phyloP scores from a whole-genome alignment of 495 filamentous ascomycete genomes.

The Neurospora terricola region DNA sequence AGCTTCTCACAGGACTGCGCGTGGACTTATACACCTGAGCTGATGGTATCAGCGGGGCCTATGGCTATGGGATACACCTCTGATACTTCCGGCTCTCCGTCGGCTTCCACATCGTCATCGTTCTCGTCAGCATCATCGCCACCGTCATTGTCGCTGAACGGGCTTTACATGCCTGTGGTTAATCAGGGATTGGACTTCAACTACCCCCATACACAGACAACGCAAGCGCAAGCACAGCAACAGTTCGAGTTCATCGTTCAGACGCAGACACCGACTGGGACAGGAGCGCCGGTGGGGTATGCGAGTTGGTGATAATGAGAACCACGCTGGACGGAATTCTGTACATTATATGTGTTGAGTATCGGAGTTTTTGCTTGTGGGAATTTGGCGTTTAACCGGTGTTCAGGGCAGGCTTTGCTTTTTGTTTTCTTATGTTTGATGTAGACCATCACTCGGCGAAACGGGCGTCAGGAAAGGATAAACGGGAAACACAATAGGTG shows the following conservation, averaged over 20 bases:
- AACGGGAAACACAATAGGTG: not conserved
- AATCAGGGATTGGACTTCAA: not conserved
- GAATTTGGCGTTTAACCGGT: not conserved
- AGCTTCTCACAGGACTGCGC: not conserved
- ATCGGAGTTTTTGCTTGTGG: not conserved
- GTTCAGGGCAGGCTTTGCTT: not conserved
- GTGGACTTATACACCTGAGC: not conserved
- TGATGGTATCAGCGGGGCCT: not conserved
- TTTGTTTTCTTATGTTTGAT: not conserved
- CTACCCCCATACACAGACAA: not conserved
- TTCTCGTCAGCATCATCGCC: not conserved
- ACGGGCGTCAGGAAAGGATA: not conserved
- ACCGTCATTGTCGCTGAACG: not conserved
- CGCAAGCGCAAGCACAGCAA: not conserved
- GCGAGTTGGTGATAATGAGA: not conserved
- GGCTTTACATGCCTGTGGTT: not conserved
- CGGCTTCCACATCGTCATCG: fast-evolving
- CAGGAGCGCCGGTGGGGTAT: not conserved
- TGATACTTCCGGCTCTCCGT: not conserved
- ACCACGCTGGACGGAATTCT: too few relatives aligned
- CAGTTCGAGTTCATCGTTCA: not conserved
- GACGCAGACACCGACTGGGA: not conserved
- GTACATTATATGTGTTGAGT: not conserved
- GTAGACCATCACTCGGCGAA: not conserved
- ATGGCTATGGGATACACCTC: not conserved